A percentile compares a stretch with the other conserved stretches of the same genome.
These are phyloP conservation scores for Aspergillus oerlinghausenensis DNA, from an alignment of 2,329 filamentous ascomycete genomes.

Conservation along the genomic window DNA sequence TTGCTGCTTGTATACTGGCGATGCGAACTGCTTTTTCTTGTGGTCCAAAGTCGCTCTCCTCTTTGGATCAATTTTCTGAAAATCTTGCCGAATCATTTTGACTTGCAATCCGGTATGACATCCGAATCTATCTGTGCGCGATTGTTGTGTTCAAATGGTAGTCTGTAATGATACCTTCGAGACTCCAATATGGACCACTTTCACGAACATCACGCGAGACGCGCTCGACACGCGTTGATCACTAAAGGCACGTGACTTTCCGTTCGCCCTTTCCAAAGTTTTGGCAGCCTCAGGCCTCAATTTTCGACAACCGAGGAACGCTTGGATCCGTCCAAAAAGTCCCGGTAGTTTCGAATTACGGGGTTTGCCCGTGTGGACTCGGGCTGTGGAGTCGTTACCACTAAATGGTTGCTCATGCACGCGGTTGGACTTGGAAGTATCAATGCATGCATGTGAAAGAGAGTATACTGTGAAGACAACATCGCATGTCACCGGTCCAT, in stretches of 20 bases:
- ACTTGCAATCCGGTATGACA: neutral
- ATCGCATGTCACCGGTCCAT: neutral
- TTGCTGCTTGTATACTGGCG: slow-evolving; percentile 68
- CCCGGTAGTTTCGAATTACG: neutral
- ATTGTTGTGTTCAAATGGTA: neutral
- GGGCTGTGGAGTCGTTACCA: neutral
- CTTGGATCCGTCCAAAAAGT: neutral
- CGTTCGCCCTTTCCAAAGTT: neutral
- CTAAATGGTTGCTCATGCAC: neutral
- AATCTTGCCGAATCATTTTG: slow-evolving; percentile 44
- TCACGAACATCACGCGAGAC: slow-evolving; percentile 22
- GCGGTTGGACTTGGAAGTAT: neutral
- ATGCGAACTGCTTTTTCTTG: slow-evolving; percentile 82
- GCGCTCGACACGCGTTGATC: slow-evolving; percentile 5
- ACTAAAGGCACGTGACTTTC: slow-evolving; percentile 7
- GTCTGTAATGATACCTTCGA: slow-evolving; percentile 1
- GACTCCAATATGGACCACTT: slow-evolving; percentile 4
- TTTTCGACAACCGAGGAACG: neutral
- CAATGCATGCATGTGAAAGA: neutral
- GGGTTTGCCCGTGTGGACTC: neutral
- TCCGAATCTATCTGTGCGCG: neutral
- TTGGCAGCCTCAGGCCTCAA: neutral
- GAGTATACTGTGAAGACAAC: neutral
- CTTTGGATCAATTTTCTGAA: slow-evolving; percentile 55
- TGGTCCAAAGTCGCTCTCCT: slow-evolving; percentile 70